Base-by-base conservation (phyloP, 2,329 filamentous ascomycete genomes). In the Phoma sp. region DNA sequence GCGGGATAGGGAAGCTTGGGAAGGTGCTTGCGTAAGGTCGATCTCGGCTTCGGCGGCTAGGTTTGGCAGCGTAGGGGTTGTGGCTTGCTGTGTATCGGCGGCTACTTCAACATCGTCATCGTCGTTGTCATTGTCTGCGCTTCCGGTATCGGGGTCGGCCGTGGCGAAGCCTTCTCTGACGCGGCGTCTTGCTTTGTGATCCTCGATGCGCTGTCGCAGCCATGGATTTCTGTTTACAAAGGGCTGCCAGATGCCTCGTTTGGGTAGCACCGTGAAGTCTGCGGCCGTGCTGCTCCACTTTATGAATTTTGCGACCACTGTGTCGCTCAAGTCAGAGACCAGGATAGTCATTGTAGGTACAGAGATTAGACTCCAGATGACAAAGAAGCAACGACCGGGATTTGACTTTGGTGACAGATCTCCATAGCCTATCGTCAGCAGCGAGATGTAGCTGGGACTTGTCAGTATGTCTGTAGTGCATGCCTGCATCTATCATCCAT, bases 321-420 rank as follows among this genome's bases (percentile, higher is more conserved):
- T 97, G 67, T 96, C 89, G 22, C 90, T 90, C 55, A 95, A 59
- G 49, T 75, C 68, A 0, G 63, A 69, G 9, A 76, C 67, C 12
- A 97, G 82, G 17, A 96, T 88, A 0, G 93, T 96, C 84, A 93
- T 93, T 2, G 90, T 93, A 0, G 93, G 93, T 3, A 96, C 82
- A 0, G 92, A 92, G 24, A 96, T 82, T 1, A 97, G 74, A 13
- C 88, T 91, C 93, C 93, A 97, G 51, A 96, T 88, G n/a, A 97
- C 90, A 67, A 96, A 97, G 72, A 96, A 96, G 0, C 90, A 86
- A 50, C 90, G 88, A 1, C 90, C 91, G 0, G 87, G 83, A 60
- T 92, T 93, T 2, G 88, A 90, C n/a, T 86, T 80, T 0, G 92
- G 92, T 1, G 87, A 86, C 5, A 88, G 74, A 62, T 96, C 92